phyloP scores from a whole-genome alignment of 306 rosid species.

The Pyrus pyrifolia region DNA sequence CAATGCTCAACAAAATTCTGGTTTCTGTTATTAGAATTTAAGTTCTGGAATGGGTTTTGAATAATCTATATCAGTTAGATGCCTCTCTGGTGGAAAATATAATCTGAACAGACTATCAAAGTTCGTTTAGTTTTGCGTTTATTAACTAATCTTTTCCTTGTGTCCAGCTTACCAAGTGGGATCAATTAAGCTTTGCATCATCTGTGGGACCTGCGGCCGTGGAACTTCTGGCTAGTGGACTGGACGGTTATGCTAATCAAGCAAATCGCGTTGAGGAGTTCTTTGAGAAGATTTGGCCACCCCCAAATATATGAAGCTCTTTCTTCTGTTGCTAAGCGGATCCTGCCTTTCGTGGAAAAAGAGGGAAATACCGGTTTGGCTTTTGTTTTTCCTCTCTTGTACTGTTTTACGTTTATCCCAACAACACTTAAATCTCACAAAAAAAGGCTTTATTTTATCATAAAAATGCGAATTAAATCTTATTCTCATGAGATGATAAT shows the following conservation, averaged over 20 bases:
- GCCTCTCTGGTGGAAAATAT: neutral
- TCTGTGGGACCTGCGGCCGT: slow-evolving; percentile 82
- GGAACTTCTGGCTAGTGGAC: slow-evolving; percentile 74
- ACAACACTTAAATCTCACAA: neutral
- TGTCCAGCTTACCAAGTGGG: slow-evolving; percentile 78
- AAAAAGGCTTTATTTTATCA: neutral
- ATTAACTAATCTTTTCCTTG: slow-evolving; percentile 19
- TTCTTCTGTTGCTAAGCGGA: slow-evolving; percentile 5
- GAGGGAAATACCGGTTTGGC: neutral
- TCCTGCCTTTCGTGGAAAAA: slow-evolving; percentile 27
- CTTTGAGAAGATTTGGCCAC: slow-evolving; percentile 91
- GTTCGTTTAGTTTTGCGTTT: neutral
- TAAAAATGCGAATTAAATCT: neutral
- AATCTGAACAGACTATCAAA: neutral
- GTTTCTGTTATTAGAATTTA: neutral
- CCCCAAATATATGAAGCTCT: slow-evolving; percentile 72
- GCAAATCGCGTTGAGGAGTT: slow-evolving; percentile 78
- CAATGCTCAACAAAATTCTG: neutral
- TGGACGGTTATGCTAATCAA: slow-evolving; percentile 76
- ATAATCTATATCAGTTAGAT: neutral
- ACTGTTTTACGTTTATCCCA: neutral
- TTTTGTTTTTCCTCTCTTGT: neutral
- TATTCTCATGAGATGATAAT: neutral
- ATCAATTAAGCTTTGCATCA: slow-evolving; percentile 56
- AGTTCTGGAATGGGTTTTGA: neutral